These are phyloP conservation scores for Aphanomyces euteiches DNA, from an alignment of 352 stramenopile species.

Conservation along the genomic window DNA sequence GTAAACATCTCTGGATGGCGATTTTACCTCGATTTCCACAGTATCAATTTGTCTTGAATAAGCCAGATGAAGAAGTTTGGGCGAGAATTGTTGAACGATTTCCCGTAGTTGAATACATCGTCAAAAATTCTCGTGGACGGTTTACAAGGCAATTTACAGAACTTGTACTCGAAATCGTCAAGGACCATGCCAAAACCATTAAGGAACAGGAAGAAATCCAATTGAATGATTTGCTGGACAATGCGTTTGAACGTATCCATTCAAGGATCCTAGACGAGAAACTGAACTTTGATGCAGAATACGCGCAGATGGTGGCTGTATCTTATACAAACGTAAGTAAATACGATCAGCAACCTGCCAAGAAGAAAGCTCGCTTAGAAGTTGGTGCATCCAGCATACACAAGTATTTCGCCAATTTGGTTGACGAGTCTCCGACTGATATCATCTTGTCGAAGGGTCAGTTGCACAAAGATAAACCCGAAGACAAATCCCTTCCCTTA, in stretches of 20 bases:
- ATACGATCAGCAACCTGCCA: slow-evolving; percentile 4
- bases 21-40: slow-evolving; percentile 15
- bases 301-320: slow-evolving; percentile 9
- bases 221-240: slow-evolving; percentile 13
- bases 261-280: neutral
- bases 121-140: slow-evolving; percentile 12
- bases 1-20: slow-evolving; percentile 3
- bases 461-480: neutral
- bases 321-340: slow-evolving; percentile 1
- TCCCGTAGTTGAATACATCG: slow-evolving; percentile 11
- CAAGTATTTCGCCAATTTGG: slow-evolving; percentile 15
- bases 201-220: neutral
- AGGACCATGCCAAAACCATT: no score
- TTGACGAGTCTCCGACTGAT: slow-evolving; percentile 13
- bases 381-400: slow-evolving; percentile 5
- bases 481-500: neutral
- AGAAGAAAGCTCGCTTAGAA: slow-evolving; percentile 1
- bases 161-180: neutral
- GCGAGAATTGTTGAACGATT: neutral
- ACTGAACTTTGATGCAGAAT: slow-evolving; percentile 2
- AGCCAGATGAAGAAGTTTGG: slow-evolving; percentile 4
- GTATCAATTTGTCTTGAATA: slow-evolving; percentile 16
- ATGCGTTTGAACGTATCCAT: slow-evolving; percentile 4
- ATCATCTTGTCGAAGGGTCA: neutral
- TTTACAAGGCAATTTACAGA: slow-evolving; percentile 19